Percentiles rank a stretch among this genome's conserved stretches.
Evolutionary conservation across 495 filamentous ascomycete species (phyloP).

Genomic region (Aspergillus sparsus): DNA sequence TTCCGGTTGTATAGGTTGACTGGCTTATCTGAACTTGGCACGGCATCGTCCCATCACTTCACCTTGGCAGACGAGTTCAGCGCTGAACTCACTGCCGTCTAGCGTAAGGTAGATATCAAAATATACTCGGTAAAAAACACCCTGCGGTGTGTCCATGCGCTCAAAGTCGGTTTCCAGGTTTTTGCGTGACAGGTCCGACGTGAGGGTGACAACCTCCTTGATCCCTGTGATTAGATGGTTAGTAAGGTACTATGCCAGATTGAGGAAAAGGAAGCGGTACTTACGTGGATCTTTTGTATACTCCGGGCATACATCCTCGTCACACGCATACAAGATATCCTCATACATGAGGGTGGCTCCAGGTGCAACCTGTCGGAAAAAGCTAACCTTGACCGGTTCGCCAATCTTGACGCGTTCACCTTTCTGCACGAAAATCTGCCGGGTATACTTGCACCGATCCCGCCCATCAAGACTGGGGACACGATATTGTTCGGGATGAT

Average conservation of each 20-base stretch:
- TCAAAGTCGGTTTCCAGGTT: conserved; percentile 99
- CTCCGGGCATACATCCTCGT: conserved; percentile 96
- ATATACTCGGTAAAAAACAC: conserved; percentile 90
- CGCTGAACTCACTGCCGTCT: conserved; percentile 96
- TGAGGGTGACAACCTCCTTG: conserved; percentile 98
- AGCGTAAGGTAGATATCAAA: conserved; percentile 89
- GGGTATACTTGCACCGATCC: conserved; percentile 97
- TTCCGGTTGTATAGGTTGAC: not conserved
- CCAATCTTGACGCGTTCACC: conserved; percentile 98
- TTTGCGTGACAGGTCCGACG: conserved; percentile 94
- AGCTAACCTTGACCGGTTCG: conserved; percentile 97
- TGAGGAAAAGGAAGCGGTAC: conserved; percentile 36
- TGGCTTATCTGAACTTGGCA: conserved; percentile 67
- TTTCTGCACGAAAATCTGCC: conserved; percentile 98
- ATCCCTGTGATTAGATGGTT: conserved; percentile 63
- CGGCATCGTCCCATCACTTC: conserved; percentile 98
- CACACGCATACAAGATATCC: conserved; percentile 96
- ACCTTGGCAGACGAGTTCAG: conserved; percentile 96
- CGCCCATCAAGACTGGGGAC: conserved; percentile 96
- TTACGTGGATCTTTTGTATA: conserved; percentile 99
- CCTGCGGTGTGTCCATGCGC: conserved; percentile 98
- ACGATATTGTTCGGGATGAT: conserved; percentile 96
- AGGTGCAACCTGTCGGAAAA: conserved; percentile 97
- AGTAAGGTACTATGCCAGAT: not conserved
- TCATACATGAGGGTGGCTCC: conserved; percentile 99